A percentile compares a stretch with the other conserved stretches of the same genome.
Evolutionary conservation across 2,329 filamentous ascomycete genomes (phyloP).

Genomic region (Lecanicillium sp.): DNA sequence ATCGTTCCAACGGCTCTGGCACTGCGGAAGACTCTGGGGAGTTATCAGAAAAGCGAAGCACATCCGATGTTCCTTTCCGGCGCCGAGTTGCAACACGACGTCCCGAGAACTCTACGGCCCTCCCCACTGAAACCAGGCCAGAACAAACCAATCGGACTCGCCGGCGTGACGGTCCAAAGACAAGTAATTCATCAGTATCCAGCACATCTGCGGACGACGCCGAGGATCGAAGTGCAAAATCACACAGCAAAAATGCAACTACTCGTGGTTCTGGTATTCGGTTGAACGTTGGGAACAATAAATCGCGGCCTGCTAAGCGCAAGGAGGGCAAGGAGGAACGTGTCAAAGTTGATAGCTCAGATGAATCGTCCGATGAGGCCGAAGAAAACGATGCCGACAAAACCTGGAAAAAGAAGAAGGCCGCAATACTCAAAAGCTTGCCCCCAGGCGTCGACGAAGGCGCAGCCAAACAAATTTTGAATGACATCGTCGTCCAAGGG

Average conservation of each 20-base stretch:
- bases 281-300: not conserved
- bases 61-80: constrained; percentile 7
- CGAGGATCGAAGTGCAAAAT: not conserved
- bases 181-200: constrained; percentile 4
- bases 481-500: constrained; percentile 90
- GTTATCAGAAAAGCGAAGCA: constrained; percentile 3
- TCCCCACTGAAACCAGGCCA: constrained; percentile 13
- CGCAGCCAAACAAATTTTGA: constrained; percentile 86
- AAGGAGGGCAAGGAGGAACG: constrained; percentile 28
- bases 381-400: constrained; percentile 36
- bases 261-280: not conserved
- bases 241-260: constrained; percentile 8
- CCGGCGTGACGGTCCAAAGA: constrained; percentile 16
- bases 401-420: constrained; percentile 57
- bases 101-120: constrained; percentile 12
- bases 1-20: constrained; percentile 16
- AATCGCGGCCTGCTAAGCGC: constrained; percentile 19
- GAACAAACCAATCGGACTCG: constrained; percentile 18
- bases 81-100: constrained; percentile 18
- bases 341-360: constrained; percentile 40
- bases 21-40: constrained; percentile 18
- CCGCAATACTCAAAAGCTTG: constrained; percentile 65
- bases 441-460: constrained; percentile 75
- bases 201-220: constrained; percentile 21
- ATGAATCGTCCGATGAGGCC: constrained; percentile 39